These are phyloP conservation scores for Pelargonium fulgidum DNA, from an alignment of 441 rosid species.

Conservation along the genomic window DNA sequence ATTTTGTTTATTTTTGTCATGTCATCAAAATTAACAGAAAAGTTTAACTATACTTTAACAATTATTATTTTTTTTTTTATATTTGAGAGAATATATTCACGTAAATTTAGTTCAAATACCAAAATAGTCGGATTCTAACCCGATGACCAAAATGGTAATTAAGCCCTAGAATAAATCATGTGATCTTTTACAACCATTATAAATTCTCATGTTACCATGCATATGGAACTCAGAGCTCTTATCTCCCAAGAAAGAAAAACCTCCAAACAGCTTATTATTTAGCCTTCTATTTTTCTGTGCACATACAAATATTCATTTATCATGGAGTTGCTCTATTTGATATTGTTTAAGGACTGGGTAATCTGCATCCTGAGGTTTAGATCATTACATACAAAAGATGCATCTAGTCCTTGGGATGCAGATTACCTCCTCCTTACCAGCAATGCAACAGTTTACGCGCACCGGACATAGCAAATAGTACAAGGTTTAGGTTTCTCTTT, in stretches of 20 bases:
- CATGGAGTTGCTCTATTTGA: slow-evolving; percentile 1
- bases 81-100: too few relatives aligned
- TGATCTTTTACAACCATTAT: slow-evolving; percentile 33
- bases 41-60: too few relatives aligned
- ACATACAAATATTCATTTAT: not conserved
- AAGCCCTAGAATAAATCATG: slow-evolving; percentile 3
- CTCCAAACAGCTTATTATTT: not conserved
- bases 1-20: too few relatives aligned
- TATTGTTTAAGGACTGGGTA: slow-evolving; percentile 43
- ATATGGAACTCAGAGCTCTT: slow-evolving; percentile 17
- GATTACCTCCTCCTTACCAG: slow-evolving; percentile 69
- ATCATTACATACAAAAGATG: slow-evolving; percentile 16
- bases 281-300: not conserved
- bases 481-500: not conserved
- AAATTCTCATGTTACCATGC: slow-evolving; percentile 32
- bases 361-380: slow-evolving; percentile 29
- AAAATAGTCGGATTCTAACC: too few relatives aligned
- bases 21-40: too few relatives aligned
- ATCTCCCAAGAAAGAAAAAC: not conserved
- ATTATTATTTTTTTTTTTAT: too few relatives aligned
- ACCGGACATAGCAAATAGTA: not conserved
- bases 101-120: too few relatives aligned
- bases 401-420: slow-evolving; percentile 62
- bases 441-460: slow-evolving; percentile 23
- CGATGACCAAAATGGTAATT: too few relatives aligned